Evolutionary conservation across 192 early-diverging fungal genomes (phyloP), one percentile per base, ranked within the genome.

Genomic region (Rhizoclosmatium globosum): DNA sequence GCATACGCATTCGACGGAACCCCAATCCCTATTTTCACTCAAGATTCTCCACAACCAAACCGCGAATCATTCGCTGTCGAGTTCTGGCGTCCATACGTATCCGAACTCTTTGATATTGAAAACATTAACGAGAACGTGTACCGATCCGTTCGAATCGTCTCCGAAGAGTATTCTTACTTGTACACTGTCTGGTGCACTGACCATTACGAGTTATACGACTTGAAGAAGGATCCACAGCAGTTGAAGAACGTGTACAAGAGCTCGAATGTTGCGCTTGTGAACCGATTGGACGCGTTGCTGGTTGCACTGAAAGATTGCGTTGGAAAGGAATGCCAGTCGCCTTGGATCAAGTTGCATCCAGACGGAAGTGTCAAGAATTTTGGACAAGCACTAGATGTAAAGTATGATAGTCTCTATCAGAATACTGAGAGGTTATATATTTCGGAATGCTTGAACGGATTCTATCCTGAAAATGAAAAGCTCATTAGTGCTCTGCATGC

Each of bases 201-300:
- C 21, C 73, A 64, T 0, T 59, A 56, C 44, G 73, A 74, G 56
- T 38, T 64, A 3, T 92, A 89, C 62, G 83, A 90, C 67, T 65
- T 89, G 21, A 83, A 78, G 43, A 75, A 81, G 47, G 90, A 91
- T 59, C 90, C 90, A 15, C 88, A 90, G 77, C 87, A 90, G 77
- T 57, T 86, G 38, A 73, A 79, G 19, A 91, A 91, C 67, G 77
- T 87, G 2, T 90, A 90, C 74, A 39, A 84, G 2, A 19, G 59
- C 39, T 73, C 82, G 15, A 60, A 79, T 7, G 31, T 43, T 4
- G 60, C 81, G 23, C 60, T 91, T 1, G 42, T 88, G 31, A 85
- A 87, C 71, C 89, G 90, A 2, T 65, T 91, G 50, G 87, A 91
- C 81, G 89, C 90, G 21, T 58, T 72, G 70, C 70, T 72, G 17